phyloP scores from a whole-genome alignment of 805 yeast genomes.

The Cyberlindnera misumaiensis region DNA sequence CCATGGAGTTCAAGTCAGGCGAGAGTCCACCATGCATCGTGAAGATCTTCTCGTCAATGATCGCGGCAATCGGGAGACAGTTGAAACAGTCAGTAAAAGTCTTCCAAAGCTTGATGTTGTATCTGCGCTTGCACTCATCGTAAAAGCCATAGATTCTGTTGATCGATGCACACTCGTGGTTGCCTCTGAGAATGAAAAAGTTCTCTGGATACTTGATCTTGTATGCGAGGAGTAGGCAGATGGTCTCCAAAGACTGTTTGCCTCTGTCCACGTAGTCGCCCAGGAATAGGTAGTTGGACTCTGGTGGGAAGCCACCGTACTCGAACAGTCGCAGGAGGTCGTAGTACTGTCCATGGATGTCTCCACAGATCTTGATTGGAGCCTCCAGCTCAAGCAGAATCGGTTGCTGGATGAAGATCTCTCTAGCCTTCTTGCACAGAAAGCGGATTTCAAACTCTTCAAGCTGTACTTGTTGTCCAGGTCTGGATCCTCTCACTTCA shows the following conservation, averaged over 20 bases:
- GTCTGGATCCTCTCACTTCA: conserved; percentile 97
- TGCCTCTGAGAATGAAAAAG: conserved; percentile 93
- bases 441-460: conserved; percentile 92
- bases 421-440: conserved; percentile 96
- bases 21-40: conserved; percentile 99
- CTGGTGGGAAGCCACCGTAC: conserved; percentile 99
- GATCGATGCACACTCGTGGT: conserved; percentile 97
- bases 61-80: conserved; percentile 97
- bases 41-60: conserved; percentile 94
- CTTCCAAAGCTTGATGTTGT: conserved; percentile 97
- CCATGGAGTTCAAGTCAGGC: conserved; percentile 97
- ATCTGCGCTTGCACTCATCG: conserved; percentile 97
- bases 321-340: conserved; percentile 92
- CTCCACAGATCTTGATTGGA: conserved; percentile 94
- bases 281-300: conserved; percentile 88
- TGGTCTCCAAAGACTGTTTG: conserved; percentile 93
- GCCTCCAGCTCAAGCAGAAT: conserved; percentile 93
- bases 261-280: conserved; percentile 99
- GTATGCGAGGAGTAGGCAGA: conserved; percentile 88
- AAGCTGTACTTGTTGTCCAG: conserved; percentile 92
- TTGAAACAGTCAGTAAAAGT: conserved; percentile 98
- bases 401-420: conserved; percentile 96
- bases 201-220: conserved; percentile 98
- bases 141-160: conserved; percentile 97
- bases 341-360: conserved; percentile 97